Conservation (phyloP, 768 basidiomycete species). For the Crucibulum laeve region DNA sequence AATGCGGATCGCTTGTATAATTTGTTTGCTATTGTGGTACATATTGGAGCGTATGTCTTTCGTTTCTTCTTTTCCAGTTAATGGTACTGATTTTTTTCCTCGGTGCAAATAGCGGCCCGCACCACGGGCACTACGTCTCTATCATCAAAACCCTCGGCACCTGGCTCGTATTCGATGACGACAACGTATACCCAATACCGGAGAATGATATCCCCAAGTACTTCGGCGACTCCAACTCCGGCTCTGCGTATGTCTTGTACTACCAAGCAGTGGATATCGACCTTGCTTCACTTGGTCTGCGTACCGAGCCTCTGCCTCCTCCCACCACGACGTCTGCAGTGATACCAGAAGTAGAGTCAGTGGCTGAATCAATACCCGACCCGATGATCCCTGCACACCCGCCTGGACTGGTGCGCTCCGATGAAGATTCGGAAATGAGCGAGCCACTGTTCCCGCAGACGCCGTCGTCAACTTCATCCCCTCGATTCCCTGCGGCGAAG, state of each 20-base stretch:
- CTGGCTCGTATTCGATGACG: constrained; percentile 97
- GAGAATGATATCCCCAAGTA: constrained; percentile 90
- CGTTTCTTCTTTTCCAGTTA: constrained; percentile 9
- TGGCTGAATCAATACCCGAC: constrained; percentile 10
- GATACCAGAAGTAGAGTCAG: constrained; percentile 13
- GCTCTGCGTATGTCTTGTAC: constrained; percentile 94
- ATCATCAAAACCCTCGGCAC: constrained; percentile 80
- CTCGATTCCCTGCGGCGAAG: background rate
- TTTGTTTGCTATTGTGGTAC: constrained; percentile 96
- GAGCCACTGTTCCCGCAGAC: constrained; percentile 5
- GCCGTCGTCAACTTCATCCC: constrained; percentile 10
- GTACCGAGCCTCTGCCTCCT: constrained; percentile 21
- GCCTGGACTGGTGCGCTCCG: background rate
- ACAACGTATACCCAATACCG: constrained; percentile 82
- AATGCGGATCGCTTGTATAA: constrained; percentile 92
- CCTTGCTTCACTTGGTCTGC: constrained; percentile 64
- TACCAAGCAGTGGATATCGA: constrained; percentile 94
- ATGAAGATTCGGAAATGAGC: too few species aligned
- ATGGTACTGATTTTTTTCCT: constrained; percentile 11
- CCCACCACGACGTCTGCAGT: constrained; percentile 18
- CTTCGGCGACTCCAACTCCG: constrained; percentile 86
- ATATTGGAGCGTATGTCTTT: constrained; percentile 87
- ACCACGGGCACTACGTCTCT: constrained; percentile 97
- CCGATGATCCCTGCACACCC: background rate
- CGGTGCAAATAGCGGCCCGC: constrained; percentile 76